Percentiles rank a stretch among this genome's conserved stretches.
phyloP scores from a whole-genome alignment of 2,329 filamentous ascomycete genomes.

The Harringtonia aguacate region DNA sequence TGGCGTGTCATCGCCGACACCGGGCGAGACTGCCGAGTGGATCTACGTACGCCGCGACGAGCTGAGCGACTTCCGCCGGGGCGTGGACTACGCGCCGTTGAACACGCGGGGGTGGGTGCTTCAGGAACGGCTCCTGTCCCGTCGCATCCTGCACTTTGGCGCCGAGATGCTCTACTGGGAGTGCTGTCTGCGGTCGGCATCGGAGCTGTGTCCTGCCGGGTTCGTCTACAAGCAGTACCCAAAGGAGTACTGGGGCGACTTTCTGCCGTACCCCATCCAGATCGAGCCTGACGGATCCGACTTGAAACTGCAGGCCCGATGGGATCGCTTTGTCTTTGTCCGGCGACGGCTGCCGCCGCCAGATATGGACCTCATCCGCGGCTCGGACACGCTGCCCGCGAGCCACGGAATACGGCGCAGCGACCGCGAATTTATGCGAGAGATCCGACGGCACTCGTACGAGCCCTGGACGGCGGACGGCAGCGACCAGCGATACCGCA shows the following conservation, averaged over 20 bases:
- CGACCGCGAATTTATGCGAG: too few relatives aligned
- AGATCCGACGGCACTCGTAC: too few relatives aligned
- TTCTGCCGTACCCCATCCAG: too few relatives aligned
- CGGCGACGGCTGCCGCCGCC: too few relatives aligned
- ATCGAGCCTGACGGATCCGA: too few relatives aligned
- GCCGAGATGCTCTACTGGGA: conserved; percentile 1
- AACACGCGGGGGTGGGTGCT: conserved; percentile 8
- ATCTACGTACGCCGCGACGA: conserved; percentile 1
- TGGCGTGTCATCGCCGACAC: neutral
- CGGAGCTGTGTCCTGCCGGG: neutral
- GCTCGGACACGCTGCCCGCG: too few relatives aligned
- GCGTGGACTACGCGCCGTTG: neutral
- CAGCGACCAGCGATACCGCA: too few relatives aligned
- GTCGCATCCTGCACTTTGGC: conserved; percentile 1
- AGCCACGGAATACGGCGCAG: too few relatives aligned
- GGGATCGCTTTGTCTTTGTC: too few relatives aligned
- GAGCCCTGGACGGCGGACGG: too few relatives aligned
- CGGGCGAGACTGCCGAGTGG: neutral
- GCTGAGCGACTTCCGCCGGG: neutral
- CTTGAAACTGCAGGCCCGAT: too few relatives aligned
- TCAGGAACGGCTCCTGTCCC: conserved; percentile 9
- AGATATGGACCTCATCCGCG: too few relatives aligned
- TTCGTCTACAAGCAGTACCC: neutral
- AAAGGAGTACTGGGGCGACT: neutral
- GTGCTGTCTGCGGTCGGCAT: neutral